phyloP scores from a whole-genome alignment of 129 eudicot genomes.

The Helianthus tuberosus region DNA sequence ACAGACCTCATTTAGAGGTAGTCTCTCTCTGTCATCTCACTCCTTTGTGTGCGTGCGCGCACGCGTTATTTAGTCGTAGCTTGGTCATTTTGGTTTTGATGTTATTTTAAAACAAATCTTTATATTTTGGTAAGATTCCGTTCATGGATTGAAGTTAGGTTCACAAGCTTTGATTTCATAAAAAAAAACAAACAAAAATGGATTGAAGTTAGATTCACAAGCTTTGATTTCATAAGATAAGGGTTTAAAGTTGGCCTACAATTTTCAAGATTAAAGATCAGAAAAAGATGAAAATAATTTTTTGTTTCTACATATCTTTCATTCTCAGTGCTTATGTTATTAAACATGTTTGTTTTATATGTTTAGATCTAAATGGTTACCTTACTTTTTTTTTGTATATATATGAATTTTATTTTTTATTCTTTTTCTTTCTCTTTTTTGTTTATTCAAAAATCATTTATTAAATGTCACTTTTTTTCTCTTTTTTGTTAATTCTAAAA shows the following conservation, averaged over 20 bases:
- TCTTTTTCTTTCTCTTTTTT: too few relatives aligned
- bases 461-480: too few relatives aligned
- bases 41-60: not conserved
- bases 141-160: not conserved
- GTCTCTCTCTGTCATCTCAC: not conserved
- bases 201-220: too few relatives aligned
- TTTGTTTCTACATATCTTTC: not conserved
- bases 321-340: too few relatives aligned
- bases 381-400: too few relatives aligned
- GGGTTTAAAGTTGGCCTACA: not conserved
- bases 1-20: constrained; percentile 14
- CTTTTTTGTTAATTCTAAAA: too few relatives aligned
- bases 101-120: not conserved
- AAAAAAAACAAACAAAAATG: not conserved
- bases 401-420: too few relatives aligned
- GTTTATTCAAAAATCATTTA: too few relatives aligned
- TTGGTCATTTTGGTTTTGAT: constrained; percentile 7
- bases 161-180: not conserved
- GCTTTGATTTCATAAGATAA: too few relatives aligned
- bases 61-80: not conserved
- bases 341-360: too few relatives aligned
- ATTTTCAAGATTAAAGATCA: not conserved
- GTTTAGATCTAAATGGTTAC: too few relatives aligned
- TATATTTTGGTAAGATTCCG: not conserved
- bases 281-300: not conserved